Percentiles rank a stretch among this genome's conserved stretches.
Evolutionary conservation across 768 basidiomycete genomes (phyloP).

Genomic region (Psilocybe cubensis): DNA sequence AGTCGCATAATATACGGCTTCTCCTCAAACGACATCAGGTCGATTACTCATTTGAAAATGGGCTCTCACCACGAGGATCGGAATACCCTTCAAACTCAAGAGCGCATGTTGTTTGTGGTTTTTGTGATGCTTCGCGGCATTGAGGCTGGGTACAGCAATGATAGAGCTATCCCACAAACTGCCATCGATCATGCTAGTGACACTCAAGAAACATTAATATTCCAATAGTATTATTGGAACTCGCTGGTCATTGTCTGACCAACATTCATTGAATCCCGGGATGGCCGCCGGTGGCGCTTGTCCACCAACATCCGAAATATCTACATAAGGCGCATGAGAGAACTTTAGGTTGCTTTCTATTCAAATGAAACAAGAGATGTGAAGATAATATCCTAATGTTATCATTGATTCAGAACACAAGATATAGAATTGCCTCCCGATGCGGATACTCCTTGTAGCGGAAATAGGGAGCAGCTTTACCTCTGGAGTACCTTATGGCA

Average conservation of each 20-base stretch:
- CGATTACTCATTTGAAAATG: not conserved
- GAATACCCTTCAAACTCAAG: not conserved
- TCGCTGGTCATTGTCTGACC: not conserved
- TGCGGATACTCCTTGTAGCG: slow-evolving; percentile 4
- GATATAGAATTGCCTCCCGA: slow-evolving; percentile 1
- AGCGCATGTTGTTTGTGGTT: not conserved
- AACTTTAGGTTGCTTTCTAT: not conserved
- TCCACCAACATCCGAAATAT: not conserved
- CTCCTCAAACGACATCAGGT: not conserved
- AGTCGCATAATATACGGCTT: not conserved
- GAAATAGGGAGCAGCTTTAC: slow-evolving; percentile 3
- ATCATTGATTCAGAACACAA: slow-evolving; percentile 5
- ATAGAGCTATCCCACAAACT: not conserved
- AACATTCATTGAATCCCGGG: not conserved
- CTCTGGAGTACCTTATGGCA: too few species aligned
- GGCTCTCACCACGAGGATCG: not conserved
- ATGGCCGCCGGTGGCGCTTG: not conserved
- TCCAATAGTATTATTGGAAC: not conserved
- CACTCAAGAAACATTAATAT: not conserved
- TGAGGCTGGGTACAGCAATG: not conserved
- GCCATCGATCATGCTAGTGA: not conserved
- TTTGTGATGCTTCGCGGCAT: not conserved
- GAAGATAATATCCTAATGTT: not conserved
- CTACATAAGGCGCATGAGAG: not conserved
- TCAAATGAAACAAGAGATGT: not conserved